Evolutionary conservation across 2,329 filamentous ascomycete species (phyloP), one percentile per base, ranked within the genome.

Genomic region (Diaporthe australafricana): DNA sequence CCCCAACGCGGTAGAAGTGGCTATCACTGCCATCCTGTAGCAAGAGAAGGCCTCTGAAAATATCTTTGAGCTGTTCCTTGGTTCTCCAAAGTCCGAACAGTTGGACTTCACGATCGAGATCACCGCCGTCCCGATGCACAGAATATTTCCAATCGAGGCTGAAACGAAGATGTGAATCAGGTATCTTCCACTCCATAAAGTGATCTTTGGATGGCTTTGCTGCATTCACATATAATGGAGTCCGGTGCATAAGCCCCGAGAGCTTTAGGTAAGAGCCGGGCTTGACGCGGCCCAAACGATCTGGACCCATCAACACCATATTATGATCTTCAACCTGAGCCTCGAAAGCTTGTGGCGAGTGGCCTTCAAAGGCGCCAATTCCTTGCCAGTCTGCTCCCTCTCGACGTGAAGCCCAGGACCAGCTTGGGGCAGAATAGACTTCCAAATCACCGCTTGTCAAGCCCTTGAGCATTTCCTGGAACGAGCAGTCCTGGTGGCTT

Each of bases 201-300:
- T 20, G 5, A 16, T 6, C 4, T 3, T 9, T 22, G n/a, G 1
- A 22, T 1, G n/a, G 4, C n/a, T 1, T 5, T 4, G 17, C 5
- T 6, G 5, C 45, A 20, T 50, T 48, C 0, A 52, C 12, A 16
- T 52, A 14, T 11, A 52, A 30, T 30, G 48, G 48, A 52, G 17
- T 25, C 8, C 14, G 48, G 6, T 5, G 17, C 48, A 52, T 3
- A 25, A 52, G 1, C 6, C 48, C 48, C 9, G 48, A 52, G 14
- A 52, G 48, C 48, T 52, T 22, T 9, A 52, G 25, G 25, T 52
- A 52, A 30, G 9, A 52, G 14, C 48, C 48, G 48, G 48, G 48
- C 8, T 25, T 25, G 25, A 52, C 48, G 0, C 25, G 48, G 7
- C 48, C 48, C 48, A 8, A 30, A 30, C 25, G 48, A 1, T 52